phyloP scores from a whole-genome alignment of 176 grass and related monocot genomes.

The Tillandsia fasciculata region DNA sequence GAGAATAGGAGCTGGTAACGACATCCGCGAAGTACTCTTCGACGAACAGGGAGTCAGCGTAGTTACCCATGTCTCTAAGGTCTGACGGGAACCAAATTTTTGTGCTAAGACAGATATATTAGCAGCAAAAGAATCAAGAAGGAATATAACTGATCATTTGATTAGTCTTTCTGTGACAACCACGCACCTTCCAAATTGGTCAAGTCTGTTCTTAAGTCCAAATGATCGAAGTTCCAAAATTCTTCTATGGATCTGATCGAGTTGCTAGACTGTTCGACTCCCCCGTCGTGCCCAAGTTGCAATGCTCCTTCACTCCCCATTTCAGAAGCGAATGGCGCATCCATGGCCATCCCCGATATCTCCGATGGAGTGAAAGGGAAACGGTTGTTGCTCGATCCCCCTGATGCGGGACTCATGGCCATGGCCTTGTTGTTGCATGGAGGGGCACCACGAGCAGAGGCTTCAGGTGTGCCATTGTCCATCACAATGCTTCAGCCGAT shows the following conservation, averaged over 20 bases:
- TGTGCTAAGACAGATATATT: too few species aligned
- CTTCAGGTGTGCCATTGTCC: slow-evolving; percentile 38
- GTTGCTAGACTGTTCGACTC: slow-evolving; percentile 55
- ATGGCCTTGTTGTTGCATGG: slow-evolving; percentile 39
- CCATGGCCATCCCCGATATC: slow-evolving; percentile 77
- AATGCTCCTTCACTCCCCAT: slow-evolving; percentile 35
- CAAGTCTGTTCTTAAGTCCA: slow-evolving; percentile 86
- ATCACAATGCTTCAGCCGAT: slow-evolving; percentile 51
- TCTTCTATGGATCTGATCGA: slow-evolving; percentile 76
- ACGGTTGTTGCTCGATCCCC: slow-evolving; percentile 62
- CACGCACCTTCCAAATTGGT: slow-evolving; percentile 79
- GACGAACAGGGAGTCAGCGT: slow-evolving; percentile 74
- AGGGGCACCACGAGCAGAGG: slow-evolving; percentile 28
- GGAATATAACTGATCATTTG: neutral
- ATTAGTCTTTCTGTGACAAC: neutral
- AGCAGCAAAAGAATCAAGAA: neutral
- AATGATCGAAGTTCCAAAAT: slow-evolving; percentile 89
- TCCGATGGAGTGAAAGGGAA: slow-evolving; percentile 75
- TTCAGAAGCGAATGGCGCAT: slow-evolving; percentile 68
- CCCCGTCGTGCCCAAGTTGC: slow-evolving; percentile 61
- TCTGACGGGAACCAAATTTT: slow-evolving; percentile 28
- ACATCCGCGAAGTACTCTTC: slow-evolving; percentile 79
- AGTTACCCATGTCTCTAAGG: slow-evolving; percentile 74
- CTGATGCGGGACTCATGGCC: slow-evolving; percentile 80
- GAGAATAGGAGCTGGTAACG: slow-evolving; percentile 45